These are phyloP conservation scores for Yarrowia sp. DNA, from an alignment of 805 yeast species.

Conservation along the genomic window DNA sequence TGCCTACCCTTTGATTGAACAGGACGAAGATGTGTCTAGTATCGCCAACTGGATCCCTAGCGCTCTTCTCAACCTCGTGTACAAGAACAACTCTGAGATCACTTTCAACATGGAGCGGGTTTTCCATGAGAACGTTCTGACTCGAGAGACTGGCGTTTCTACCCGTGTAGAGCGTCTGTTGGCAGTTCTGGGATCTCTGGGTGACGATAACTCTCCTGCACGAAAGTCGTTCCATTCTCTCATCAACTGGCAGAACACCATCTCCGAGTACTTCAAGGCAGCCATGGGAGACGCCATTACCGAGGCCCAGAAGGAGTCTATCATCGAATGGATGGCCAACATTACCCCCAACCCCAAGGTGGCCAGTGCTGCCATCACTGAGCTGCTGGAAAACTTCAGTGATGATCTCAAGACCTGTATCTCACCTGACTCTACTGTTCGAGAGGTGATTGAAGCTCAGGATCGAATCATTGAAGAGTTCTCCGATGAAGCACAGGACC, in stretches of 20 bases:
- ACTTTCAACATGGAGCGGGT: conserved; percentile 69
- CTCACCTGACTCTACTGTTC: conserved; percentile 4
- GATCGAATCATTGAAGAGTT: conserved; percentile 14
- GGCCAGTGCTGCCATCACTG: conserved; percentile 67
- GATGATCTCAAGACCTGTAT: conserved; percentile 46
- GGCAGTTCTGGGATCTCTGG: conserved; percentile 57
- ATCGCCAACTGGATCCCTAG: conserved; percentile 66
- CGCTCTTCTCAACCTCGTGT: conserved; percentile 66
- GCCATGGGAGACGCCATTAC: conserved; percentile 34
- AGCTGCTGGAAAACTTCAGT: conserved; percentile 56
- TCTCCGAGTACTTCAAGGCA: conserved; percentile 57
- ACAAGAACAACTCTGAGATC: conserved; percentile 73
- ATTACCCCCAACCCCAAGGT: conserved; percentile 56
- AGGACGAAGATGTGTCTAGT: conserved; percentile 49
- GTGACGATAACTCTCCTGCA: conserved; percentile 56
- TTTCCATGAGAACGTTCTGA: conserved; percentile 66
- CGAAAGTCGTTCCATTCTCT: conserved; percentile 72
- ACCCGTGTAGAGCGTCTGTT: conserved; percentile 63
- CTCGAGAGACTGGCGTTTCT: conserved; percentile 54
- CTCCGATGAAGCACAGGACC: background rate
- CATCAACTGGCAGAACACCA: conserved; percentile 62
- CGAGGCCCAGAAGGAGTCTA: conserved; percentile 24
- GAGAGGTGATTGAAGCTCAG: conserved; percentile 20
- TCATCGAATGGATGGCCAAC: conserved; percentile 47
- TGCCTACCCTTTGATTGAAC: conserved; percentile 46